phyloP scores from a whole-genome alignment of 345 rosid genomes.

The Camelina neglecta region DNA sequence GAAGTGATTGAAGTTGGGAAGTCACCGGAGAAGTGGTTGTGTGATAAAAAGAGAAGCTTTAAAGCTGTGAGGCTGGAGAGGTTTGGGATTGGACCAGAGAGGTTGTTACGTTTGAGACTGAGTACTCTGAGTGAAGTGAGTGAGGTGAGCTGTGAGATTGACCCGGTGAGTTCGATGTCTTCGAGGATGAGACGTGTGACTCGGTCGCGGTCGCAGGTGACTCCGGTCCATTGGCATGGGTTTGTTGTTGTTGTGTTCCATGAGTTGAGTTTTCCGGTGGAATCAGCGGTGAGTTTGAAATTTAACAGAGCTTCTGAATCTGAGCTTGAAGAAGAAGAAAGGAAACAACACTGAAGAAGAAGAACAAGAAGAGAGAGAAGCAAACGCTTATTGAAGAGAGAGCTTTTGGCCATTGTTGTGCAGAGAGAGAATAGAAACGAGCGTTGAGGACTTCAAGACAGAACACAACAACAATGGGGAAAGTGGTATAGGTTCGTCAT shows the following conservation, averaged over 20 bases:
- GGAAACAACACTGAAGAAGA: conserved; percentile 14
- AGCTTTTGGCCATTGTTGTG: conserved; percentile 56
- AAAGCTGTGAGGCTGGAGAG: conserved; percentile 70
- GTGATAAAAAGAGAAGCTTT: conserved; percentile 78
- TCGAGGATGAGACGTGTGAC: conserved; percentile 79
- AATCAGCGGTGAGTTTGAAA: conserved; percentile 67
- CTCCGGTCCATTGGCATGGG: conserved; percentile 73
- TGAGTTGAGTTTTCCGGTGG: conserved; percentile 53
- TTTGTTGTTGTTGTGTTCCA: conserved; percentile 64
- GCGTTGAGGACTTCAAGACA: conserved; percentile 15
- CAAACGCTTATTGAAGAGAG: conserved; percentile 14
- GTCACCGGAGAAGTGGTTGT: conserved; percentile 68
- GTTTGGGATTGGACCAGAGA: conserved; percentile 69
- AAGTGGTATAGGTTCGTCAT: conserved; percentile 42
- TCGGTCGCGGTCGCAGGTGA: conserved; percentile 57
- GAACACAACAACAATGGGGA: not conserved
- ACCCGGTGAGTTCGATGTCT: conserved; percentile 60
- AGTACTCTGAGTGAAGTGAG: conserved; percentile 81
- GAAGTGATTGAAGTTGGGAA: conserved; percentile 59
- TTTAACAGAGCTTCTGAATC: conserved; percentile 58
- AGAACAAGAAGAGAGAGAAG: not conserved
- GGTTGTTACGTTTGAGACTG: conserved; percentile 69
- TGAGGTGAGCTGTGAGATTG: conserved; percentile 53
- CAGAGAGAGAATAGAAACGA: conserved; percentile 25
- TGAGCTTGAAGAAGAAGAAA: conserved; percentile 49